Evolutionary conservation across 208 protist species (phyloP), one percentile per base, ranked within the genome.

Genomic region (Histomonas meleagridis): DNA sequence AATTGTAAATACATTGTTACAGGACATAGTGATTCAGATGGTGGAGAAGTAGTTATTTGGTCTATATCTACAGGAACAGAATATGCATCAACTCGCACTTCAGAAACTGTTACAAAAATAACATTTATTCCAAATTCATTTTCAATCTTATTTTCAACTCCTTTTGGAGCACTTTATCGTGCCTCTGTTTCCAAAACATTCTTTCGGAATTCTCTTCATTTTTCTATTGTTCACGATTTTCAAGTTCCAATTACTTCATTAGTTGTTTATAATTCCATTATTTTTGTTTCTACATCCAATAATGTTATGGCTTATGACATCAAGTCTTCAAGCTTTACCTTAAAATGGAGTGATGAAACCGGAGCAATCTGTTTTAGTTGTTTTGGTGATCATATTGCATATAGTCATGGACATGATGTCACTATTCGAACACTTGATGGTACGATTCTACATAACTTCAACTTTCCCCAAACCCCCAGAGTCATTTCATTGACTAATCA

Each of bases 1-100:
- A 46, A 86, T 57, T 21, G 32, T 18, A 55, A 40, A 10, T n/a
- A 43, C 38, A 86, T 86, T 3, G 76, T 46, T 38, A 55, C 76
- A 7, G 76, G 76, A 55, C 46, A 86, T 49, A 38, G 16, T 32
- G 76, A 86, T 55, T 65, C 7, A 32, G 7, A 65, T 65, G 60
- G 60, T 65, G 76, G 76, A 18, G 76, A 86, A 86, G 26, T 86
- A 38, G 76, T 55, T 38, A 18, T 86, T 38, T 86, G 76, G 76
- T 86, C 76, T 2, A 18, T 86, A 12, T 26, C 23, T 14, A 21
- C 14, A 16, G n/a, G 38, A 43, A 55, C 46, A 32, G 12, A 43
- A 32, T 10, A 55, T 35, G n/a, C 55, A 28, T 86, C 76, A 5
- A 26, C 35, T 35, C 51, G 46, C n/a, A 55, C 35, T 16, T 10